These are phyloP conservation scores for Leishmania tropica DNA, from an alignment of 208 protist species.

Conservation along the genomic window DNA sequence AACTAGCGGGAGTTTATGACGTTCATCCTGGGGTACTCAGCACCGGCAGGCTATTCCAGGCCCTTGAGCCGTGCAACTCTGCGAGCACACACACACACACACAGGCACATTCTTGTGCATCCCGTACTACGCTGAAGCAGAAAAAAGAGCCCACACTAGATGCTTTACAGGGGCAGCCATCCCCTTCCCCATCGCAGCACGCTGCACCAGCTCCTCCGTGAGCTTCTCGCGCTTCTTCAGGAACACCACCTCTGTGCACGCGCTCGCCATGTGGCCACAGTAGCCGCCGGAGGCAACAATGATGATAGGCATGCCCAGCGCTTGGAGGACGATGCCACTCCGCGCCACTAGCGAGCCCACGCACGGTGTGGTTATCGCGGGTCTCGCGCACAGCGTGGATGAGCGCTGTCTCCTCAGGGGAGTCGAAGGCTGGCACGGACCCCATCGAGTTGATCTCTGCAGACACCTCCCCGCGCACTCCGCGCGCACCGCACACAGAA, in stretches of 20 bases:
- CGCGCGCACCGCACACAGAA: constrained; percentile 31
- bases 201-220: constrained; percentile 21
- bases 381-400: constrained; percentile 27
- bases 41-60: neutral
- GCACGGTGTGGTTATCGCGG: constrained; percentile 10
- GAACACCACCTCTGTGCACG: constrained; percentile 39
- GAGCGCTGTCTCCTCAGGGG: constrained; percentile 34
- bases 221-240: constrained; percentile 29
- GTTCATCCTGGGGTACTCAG: neutral
- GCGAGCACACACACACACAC: neutral
- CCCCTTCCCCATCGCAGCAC: constrained; percentile 5
- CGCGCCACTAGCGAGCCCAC: constrained; percentile 32
- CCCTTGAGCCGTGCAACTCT: neutral
- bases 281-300: constrained; percentile 47
- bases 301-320: constrained; percentile 44
- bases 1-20: neutral
- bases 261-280: constrained; percentile 42
- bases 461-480: constrained; percentile 30
- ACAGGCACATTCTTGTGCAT: neutral
- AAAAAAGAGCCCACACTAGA: neutral
- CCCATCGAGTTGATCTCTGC: constrained; percentile 11
- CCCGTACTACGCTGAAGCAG: neutral
- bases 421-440: constrained; percentile 21
- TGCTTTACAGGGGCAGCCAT: neutral
- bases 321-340: constrained; percentile 45